These are phyloP conservation scores for Talaromyces borbonicus DNA, from an alignment of 495 filamentous ascomycete genomes.

Conservation along the genomic window DNA sequence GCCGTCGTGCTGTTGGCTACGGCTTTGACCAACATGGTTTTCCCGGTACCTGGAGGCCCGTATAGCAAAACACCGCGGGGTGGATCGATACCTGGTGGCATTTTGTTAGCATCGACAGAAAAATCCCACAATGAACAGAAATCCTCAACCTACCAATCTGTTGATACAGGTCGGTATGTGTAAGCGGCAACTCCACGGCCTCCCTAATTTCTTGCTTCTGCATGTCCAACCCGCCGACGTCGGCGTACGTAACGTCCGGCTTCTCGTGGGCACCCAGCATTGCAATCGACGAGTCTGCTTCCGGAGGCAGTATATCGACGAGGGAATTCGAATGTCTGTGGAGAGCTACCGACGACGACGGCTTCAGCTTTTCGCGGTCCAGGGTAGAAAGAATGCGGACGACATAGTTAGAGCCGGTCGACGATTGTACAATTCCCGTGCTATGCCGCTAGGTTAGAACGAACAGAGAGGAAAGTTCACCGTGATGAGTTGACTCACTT, in stretches of 20 bases:
- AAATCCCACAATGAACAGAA: neutral
- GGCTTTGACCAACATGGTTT: constrained; percentile 98
- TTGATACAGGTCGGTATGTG: constrained; percentile 96
- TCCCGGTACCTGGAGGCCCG: constrained; percentile 92
- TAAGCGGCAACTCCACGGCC: constrained; percentile 90
- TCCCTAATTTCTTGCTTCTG: constrained; percentile 99
- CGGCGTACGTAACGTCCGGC: constrained; percentile 95
- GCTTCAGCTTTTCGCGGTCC: constrained; percentile 94
- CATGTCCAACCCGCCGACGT: constrained; percentile 97
- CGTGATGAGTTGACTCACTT: constrained; percentile 45
- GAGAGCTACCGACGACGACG: constrained; percentile 91
- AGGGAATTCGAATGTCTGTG: constrained; percentile 98
- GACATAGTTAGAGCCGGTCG: constrained; percentile 97
- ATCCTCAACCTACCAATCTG: constrained; percentile 67
- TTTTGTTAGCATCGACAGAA: constrained; percentile 16
- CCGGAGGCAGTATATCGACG: constrained; percentile 94
- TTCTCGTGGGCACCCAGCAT: constrained; percentile 97
- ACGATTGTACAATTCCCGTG: constrained; percentile 96
- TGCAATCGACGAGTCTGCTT: constrained; percentile 96
- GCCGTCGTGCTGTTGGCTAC: constrained; percentile 97
- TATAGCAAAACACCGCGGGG: constrained; percentile 93
- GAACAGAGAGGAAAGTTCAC: constrained; percentile 15
- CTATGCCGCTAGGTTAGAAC: constrained; percentile 30
- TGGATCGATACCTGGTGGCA: constrained; percentile 71
- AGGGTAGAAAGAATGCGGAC: constrained; percentile 97